Percentiles rank a stretch among this genome's conserved stretches.
Evolutionary conservation across 176 grass and related monocot species (phyloP).

Genomic region (Oryza meridionalis): DNA sequence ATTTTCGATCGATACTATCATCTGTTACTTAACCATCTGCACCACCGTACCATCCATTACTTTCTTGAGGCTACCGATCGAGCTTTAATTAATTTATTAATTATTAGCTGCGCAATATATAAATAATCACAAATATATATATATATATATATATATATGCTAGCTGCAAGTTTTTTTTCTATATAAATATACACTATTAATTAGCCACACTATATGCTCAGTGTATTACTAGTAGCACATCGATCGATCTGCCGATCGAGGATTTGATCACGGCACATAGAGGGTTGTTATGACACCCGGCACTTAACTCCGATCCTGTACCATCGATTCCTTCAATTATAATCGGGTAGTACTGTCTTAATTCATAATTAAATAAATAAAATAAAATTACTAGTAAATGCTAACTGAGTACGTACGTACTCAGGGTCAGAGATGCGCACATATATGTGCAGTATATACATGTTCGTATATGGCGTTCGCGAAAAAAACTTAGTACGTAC

Average conservation of each 20-base stretch:
- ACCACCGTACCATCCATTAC: not conserved
- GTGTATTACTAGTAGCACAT: not conserved
- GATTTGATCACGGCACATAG: no score
- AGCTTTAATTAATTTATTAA: no score
- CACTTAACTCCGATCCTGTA: not conserved
- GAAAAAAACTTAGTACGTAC: not conserved
- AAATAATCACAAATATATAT: not conserved
- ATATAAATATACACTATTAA: no score
- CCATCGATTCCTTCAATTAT: not conserved
- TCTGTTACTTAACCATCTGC: not conserved
- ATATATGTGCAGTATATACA: not conserved
- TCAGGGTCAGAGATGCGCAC: not conserved
- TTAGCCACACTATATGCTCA: not conserved
- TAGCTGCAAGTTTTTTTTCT: no score
- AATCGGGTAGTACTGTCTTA: no score
- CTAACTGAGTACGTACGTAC: no score
- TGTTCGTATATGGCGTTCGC: no score
- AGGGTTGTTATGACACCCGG: not conserved
- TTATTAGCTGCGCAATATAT: not conserved
- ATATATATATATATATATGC: not conserved
- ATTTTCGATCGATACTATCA: no score
- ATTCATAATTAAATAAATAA: no score
- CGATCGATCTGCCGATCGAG: not conserved
- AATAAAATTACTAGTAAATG: no score
- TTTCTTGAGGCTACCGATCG: not conserved